Evolutionary conservation across 805 yeast species (phyloP), one percentile per base, ranked within the genome.

Genomic region (Candida incommunis): DNA sequence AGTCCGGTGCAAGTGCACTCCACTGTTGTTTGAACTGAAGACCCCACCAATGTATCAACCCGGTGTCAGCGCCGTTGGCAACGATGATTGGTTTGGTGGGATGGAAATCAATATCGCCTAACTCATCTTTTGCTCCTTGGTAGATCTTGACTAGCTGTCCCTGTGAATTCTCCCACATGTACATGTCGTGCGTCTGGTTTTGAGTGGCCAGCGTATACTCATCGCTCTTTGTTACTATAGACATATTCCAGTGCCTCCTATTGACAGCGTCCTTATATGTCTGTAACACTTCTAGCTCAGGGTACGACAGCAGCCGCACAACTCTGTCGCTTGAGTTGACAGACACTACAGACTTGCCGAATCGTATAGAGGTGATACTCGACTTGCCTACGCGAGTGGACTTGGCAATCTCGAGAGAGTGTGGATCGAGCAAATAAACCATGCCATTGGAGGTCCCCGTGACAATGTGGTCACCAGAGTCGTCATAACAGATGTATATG

Each of bases 1-100:
- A 88, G 60, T 90, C 97, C 0, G 96, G 96, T 0, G 96, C 96
- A 54, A 88, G 67, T 1, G 96, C 94, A 61, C 94, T 82, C 97
- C 97, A 88, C 63, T 84, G 82, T 54, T 87, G 96, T 0, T 95
- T 94, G 20, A 83, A 75, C 34, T 74, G 74, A 7, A 84, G 72
- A 43, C 81, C 74, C 96, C 96, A 90, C 35, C 82, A 58, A 57
- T 83, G 87, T 1, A 88, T 72, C 31, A 76, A 69, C 1, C 96
- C 96, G 25, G 83, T 51, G 56, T 88, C 97, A 45, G 84, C 65
- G 0, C 96, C 96, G 23, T 84, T 82, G 16, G 94, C 82, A 7
- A 81, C 82, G 26, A 90, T 76, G 49, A 74, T 66, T 60, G 95
- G 85, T 45, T 75, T 69, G 43, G 75, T 67, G 47, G 75, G 78